A percentile compares a stretch with the other conserved stretches of the same genome.
These are phyloP conservation scores for Diaporthe eres DNA, from an alignment of 2,329 filamentous ascomycete species.

Conservation along the genomic window DNA sequence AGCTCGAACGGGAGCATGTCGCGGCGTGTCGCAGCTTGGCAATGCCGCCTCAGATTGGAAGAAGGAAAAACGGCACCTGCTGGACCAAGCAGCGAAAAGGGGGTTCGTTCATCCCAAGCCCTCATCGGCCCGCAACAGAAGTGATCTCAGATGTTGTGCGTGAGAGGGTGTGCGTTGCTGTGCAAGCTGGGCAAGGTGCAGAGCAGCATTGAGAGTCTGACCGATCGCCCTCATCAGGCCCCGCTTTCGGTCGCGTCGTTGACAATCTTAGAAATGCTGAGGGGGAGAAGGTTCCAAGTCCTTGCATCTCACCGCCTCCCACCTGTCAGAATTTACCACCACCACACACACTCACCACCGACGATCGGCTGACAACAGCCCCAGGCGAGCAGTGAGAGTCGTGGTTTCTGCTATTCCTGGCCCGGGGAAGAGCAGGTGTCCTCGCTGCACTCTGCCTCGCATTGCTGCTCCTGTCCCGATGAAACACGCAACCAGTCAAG, in stretches of 20 bases:
- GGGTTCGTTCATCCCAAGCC: background rate
- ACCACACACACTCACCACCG: slow-evolving; percentile 7
- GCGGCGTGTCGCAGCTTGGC: slow-evolving; percentile 12
- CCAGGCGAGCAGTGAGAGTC: background rate
- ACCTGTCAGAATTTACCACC: background rate
- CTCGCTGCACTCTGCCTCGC: background rate
- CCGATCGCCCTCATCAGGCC: slow-evolving; percentile 13
- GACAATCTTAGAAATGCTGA: slow-evolving; percentile 20
- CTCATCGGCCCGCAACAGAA: background rate
- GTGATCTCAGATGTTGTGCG: background rate
- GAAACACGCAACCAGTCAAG: slow-evolving; percentile 33
- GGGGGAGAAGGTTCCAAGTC: slow-evolving; percentile 22
- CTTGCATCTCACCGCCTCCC: slow-evolving; percentile 23
- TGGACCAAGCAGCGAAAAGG: background rate
- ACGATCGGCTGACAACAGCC: slow-evolving; percentile 14
- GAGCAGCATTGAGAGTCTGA: background rate
- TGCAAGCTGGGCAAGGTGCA: slow-evolving; percentile 2
- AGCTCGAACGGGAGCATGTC: slow-evolving; percentile 5
- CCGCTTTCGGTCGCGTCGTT: slow-evolving; percentile 5
- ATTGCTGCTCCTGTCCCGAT: slow-evolving; percentile 19
- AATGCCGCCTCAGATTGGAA: background rate
- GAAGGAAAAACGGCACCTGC: background rate
- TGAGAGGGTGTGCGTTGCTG: background rate
- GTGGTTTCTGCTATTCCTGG: background rate
- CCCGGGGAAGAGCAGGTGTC: background rate